Base-by-base conservation (phyloP, 2,329 filamentous ascomycete genomes). In the Fusarium buharicum region DNA sequence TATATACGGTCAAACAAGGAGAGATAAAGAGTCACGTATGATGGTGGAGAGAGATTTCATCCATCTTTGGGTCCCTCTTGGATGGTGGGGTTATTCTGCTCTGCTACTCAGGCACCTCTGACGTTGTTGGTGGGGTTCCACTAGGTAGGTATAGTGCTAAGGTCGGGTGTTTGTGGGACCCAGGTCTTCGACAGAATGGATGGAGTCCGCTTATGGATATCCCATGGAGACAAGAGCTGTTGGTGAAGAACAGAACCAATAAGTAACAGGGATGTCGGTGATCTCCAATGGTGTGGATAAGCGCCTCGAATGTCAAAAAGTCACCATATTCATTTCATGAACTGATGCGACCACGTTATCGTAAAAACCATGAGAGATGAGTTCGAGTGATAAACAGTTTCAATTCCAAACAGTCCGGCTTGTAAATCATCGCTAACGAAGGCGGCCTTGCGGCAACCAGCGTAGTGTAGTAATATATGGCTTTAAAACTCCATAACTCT, bases 91-190 rank as follows among this genome's bases (percentile, higher is more conserved):
- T 65, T 55, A 16, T 44, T 28, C 34, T 33, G 22, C 11, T 28
- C 27, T 20, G 31, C 41, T 50, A 20, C 31, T 51, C 45, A n/a
- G n/a, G n/a, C n/a, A 36, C 39, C 22, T 20, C 55, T 70, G 67
- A 70, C 68, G 66, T 64, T 59, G 52, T 43, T 60, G 56, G 65
- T 59, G 58, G 68, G 68, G 68, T 60, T 45, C 30, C 30, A 31
- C 30, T 11, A 13, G n/a, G n/a, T n/a, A n/a, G n/a, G n/a, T n/a
- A n/a, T 12, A 14, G 31, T 45, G 46, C 22, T 41, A 53, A 22
- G 24, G 10, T 40, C 44, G 40, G 39, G 12, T 34, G 18, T 18
- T 45, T 51, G 49, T 46, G 49, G 39, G 31, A 20, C 17, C 22
- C 43, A 48, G 17, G 43, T 55, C 51, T 47, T 53, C n/a, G 44